Base-by-base conservation (phyloP, 768 basidiomycete genomes). In the Lactarius deliciosus region DNA sequence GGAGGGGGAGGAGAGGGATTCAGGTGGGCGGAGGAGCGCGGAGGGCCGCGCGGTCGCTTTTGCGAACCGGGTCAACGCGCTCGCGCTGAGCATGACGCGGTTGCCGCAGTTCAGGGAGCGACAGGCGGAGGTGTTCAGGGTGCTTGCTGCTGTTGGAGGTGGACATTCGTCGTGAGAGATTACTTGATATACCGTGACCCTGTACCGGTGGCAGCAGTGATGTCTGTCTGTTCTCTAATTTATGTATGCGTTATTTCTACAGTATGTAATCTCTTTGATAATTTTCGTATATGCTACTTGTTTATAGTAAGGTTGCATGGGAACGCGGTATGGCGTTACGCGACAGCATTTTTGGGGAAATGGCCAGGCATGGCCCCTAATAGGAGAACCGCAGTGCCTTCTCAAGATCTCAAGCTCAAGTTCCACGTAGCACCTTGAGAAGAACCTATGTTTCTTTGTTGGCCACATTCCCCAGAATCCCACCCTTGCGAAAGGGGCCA, bases 41-140 rank as follows among this genome's bases (percentile, higher is more conserved):
- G 83, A 88, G 65, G 90, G 89, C 3, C 77, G 83, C 13, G 86
- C 88, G 9, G 85, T 91, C 64, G 79, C 84, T 54, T 89, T 95
- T 74, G 83, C 88, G 32, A 94, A 94, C 74, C 76, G 89, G 64
- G 84, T 94, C 60, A 94, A 92, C 75, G 83, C 81, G 25, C 80
- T 94, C 15, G 87, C 88, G 68, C 72, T 95, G 69, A 82, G 79
- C 0, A 85, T 94, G 83, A 91, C 87, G 57, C 81, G 79, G 72
- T 76, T 95, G 63, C 81, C 79, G 65, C 85, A 89, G 58, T 95
- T 95, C 73, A 83, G 80, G 69, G 88, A 91, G 70, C 75, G 90
- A 57, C 89, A 92, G 76, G 81, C 79, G 1, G 80, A 84, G 59
- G 88, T 92, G 7, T 92, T 92, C 73, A 83, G 82, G 74, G 84